Evolutionary conservation across 2,329 filamentous ascomycete genomes (phyloP).

Genomic region (Epicoccum nigrum): DNA sequence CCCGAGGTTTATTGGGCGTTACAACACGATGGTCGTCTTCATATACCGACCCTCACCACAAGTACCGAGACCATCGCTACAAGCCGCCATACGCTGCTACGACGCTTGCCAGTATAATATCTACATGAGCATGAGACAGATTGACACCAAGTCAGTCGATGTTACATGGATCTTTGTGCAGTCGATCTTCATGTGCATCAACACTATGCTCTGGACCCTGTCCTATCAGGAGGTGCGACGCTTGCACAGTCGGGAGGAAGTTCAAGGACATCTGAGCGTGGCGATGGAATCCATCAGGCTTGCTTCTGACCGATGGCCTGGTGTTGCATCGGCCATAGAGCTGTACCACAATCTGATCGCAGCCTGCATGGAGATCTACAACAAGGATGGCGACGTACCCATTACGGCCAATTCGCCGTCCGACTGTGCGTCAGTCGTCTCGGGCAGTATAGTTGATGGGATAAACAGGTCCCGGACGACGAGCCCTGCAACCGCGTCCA

Average conservation of each 20-base stretch:
- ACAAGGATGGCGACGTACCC: conserved; percentile 61
- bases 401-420: conserved; percentile 57
- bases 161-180: conserved; percentile 94
- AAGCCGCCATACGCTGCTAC: conserved; percentile 82
- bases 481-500: conserved; percentile 51
- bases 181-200: conserved; percentile 87
- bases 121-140: conserved; percentile 78
- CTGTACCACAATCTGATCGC: conserved; percentile 85
- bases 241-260: conserved; percentile 73
- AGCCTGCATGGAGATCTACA: conserved; percentile 88
- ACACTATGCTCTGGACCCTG: conserved; percentile 88
- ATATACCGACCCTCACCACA: conserved; percentile 92
- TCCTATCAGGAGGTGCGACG: conserved; percentile 84
- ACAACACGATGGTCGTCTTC: conserved; percentile 87
- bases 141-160: conserved; percentile 76
- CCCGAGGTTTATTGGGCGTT: conserved; percentile 67
- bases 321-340: conserved; percentile 80
- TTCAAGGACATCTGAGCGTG: conserved; percentile 74
- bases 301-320: conserved; percentile 89
- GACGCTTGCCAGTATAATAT: conserved; percentile 84
- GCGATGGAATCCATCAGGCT: conserved; percentile 80
- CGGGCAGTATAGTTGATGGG: conserved; percentile 49
- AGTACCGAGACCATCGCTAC: conserved; percentile 79
- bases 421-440: conserved; percentile 51
- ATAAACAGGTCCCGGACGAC: conserved; percentile 53